Conservation (phyloP, 2,329 filamentous ascomycete species). For the Penicillium polonicum region DNA sequence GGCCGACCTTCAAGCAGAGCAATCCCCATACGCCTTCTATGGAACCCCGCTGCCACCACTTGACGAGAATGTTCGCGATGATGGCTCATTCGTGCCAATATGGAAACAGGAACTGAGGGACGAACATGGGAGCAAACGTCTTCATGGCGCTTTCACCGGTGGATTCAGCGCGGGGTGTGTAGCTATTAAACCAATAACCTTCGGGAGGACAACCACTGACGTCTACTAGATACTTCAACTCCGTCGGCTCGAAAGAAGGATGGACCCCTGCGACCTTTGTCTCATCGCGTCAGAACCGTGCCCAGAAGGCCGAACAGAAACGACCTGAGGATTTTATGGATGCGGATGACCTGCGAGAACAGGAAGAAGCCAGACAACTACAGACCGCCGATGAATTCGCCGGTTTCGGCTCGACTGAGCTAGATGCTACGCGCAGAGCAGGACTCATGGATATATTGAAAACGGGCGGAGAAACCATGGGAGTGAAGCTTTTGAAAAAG, state of each 20-base stretch:
- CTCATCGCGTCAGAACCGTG: slow-evolving; percentile 78
- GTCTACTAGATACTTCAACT: slow-evolving; percentile 86
- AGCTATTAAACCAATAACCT: background rate
- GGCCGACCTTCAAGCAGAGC: slow-evolving; percentile 64
- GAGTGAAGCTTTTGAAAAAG: slow-evolving; percentile 75
- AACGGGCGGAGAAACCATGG: slow-evolving; percentile 77
- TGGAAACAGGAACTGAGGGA: slow-evolving; percentile 99
- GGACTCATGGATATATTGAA: slow-evolving; percentile 71
- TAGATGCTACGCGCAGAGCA: slow-evolving; percentile 53
- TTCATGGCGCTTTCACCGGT: slow-evolving; percentile 95
- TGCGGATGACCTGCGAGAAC: slow-evolving; percentile 88
- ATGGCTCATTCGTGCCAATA: slow-evolving; percentile 88
- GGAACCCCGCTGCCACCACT: slow-evolving; percentile 80
- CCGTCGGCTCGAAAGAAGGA: slow-evolving; percentile 96
- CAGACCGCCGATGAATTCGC: slow-evolving; percentile 73
- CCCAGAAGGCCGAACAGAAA: slow-evolving; percentile 53
- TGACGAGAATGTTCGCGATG: slow-evolving; percentile 75
- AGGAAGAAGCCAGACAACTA: slow-evolving; percentile 71
- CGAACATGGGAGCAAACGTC: slow-evolving; percentile 81
- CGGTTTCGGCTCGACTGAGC: slow-evolving; percentile 67
- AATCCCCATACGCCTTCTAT: slow-evolving; percentile 73
- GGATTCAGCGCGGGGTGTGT: slow-evolving; percentile 92
- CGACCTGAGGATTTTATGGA: slow-evolving; percentile 95
- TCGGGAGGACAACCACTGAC: slow-evolving; percentile 7
- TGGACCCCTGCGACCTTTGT: slow-evolving; percentile 92